These are phyloP conservation scores for Ustilago tritici DNA, from an alignment of 1,284 basidiomycete species.

Conservation along the genomic window DNA sequence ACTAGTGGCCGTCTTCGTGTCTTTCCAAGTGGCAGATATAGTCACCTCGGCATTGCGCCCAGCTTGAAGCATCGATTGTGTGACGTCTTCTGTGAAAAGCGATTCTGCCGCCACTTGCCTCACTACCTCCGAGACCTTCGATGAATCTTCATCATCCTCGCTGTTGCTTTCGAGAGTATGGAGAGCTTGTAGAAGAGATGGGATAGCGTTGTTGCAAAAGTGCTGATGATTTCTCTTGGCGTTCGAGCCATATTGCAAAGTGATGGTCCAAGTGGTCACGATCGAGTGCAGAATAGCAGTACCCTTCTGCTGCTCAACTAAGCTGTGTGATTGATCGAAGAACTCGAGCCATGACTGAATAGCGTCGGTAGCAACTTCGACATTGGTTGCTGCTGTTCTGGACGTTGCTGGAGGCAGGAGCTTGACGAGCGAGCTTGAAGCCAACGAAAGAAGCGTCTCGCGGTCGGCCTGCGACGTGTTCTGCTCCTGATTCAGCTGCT, in stretches of 20 bases:
- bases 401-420: slow-evolving; percentile 45
- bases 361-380: slow-evolving; percentile 53
- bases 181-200: slow-evolving; percentile 26
- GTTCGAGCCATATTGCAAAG: slow-evolving; percentile 53
- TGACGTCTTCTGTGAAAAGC: slow-evolving; percentile 47
- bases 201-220: slow-evolving; percentile 35
- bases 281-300: slow-evolving; percentile 26
- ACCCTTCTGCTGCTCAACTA: slow-evolving; percentile 6
- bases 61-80: slow-evolving; percentile 33
- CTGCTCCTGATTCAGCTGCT: slow-evolving; percentile 11
- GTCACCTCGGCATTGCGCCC: slow-evolving; percentile 22
- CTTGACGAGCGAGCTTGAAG: slow-evolving; percentile 12
- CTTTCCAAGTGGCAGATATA: slow-evolving; percentile 15
- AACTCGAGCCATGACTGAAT: slow-evolving; percentile 52
- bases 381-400: slow-evolving; percentile 50
- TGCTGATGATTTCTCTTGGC: slow-evolving; percentile 56
- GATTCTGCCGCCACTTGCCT: slow-evolving; percentile 38
- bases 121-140: slow-evolving; percentile 17
- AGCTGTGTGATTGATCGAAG: slow-evolving; percentile 12
- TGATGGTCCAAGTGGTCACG: slow-evolving; percentile 32
- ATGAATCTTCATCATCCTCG: background rate
- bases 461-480: background rate
- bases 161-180: background rate
- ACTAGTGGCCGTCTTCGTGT: slow-evolving; percentile 6
- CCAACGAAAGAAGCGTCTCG: slow-evolving; percentile 9